Conservation (phyloP, 768 basidiomycete species). For the Mycena chlorophos region DNA sequence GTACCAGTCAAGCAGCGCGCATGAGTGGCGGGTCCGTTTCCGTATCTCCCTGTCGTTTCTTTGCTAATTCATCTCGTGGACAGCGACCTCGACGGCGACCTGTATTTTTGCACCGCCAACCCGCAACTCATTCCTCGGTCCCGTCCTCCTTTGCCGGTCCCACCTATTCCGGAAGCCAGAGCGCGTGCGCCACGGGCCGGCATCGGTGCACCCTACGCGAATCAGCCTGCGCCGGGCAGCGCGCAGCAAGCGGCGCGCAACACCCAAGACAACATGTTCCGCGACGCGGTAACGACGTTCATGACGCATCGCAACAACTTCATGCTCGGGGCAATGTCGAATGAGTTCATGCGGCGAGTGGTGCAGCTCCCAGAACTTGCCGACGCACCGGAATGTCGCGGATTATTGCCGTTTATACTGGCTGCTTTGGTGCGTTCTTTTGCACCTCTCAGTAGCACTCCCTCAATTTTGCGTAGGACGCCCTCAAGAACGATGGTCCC, state of each 20-base stretch:
- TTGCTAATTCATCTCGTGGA: not conserved
- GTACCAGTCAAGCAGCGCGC: slow-evolving; percentile 22
- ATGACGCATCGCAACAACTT: slow-evolving; percentile 17
- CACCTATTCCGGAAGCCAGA: not conserved
- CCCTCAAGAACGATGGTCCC: slow-evolving; percentile 14
- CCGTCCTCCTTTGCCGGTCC: not conserved
- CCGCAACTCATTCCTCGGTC: slow-evolving; percentile 18
- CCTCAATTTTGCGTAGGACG: slow-evolving; percentile 13
- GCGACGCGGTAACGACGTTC: slow-evolving; percentile 20
- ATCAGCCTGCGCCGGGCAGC: not conserved
- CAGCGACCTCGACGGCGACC: slow-evolving; percentile 28
- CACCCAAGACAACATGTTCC: slow-evolving; percentile 12
- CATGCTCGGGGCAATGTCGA: slow-evolving; percentile 20
- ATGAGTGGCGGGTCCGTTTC: slow-evolving; percentile 27
- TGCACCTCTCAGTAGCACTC: not conserved
- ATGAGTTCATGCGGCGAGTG: slow-evolving; percentile 19
- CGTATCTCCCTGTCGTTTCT: not conserved
- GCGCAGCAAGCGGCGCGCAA: not conserved
- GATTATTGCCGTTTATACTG: slow-evolving; percentile 21
- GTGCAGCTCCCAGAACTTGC: slow-evolving; percentile 16
- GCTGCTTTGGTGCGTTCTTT: slow-evolving; percentile 17
- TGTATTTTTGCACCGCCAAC: slow-evolving; percentile 22
- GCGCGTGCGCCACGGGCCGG: not conserved
- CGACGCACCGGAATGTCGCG: slow-evolving; percentile 5
- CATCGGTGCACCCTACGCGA: not conserved